Evolutionary conservation across 1,139 yeast species (phyloP).

Genomic region (Pneumocystis carinii): DNA sequence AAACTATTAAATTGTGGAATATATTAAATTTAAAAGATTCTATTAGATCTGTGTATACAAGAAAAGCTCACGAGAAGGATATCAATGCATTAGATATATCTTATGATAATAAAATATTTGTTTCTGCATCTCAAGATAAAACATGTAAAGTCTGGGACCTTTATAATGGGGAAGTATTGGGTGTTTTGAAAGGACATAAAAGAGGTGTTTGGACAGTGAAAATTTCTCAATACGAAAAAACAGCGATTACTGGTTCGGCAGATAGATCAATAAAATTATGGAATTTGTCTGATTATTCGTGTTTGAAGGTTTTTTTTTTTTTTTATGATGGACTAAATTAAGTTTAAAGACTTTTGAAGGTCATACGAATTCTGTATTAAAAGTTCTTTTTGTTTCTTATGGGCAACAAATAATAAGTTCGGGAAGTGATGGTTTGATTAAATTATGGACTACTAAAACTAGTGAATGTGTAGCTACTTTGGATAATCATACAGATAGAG

Average conservation of each 20-base stretch:
- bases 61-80: conserved; percentile 94
- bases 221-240: conserved; percentile 65
- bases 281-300: conserved; percentile 64
- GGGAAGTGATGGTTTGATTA: conserved; percentile 90
- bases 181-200: conserved; percentile 74
- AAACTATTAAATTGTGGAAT: conserved; percentile 82
- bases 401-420: conserved; percentile 61
- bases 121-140: conserved; percentile 93
- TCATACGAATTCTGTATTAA: conserved; percentile 81
- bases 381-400: conserved; percentile 53
- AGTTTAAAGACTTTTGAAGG: conserved; percentile 66
- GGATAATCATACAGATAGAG: conserved; percentile 79
- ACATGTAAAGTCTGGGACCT: conserved; percentile 79
- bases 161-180: conserved; percentile 68
- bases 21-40: conserved; percentile 28
- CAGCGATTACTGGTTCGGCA: conserved; percentile 66
- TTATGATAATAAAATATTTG: conserved; percentile 75
- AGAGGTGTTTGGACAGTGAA: conserved; percentile 89
- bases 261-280: conserved; percentile 83
- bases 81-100: conserved; percentile 77
- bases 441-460: conserved; percentile 67
- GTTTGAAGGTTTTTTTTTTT: conserved; percentile 24
- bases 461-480: conserved; percentile 73
- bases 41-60: conserved; percentile 56
- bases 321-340: not conserved